phyloP scores from a whole-genome alignment of 306 rosid genomes.

The Trifolium repens region DNA sequence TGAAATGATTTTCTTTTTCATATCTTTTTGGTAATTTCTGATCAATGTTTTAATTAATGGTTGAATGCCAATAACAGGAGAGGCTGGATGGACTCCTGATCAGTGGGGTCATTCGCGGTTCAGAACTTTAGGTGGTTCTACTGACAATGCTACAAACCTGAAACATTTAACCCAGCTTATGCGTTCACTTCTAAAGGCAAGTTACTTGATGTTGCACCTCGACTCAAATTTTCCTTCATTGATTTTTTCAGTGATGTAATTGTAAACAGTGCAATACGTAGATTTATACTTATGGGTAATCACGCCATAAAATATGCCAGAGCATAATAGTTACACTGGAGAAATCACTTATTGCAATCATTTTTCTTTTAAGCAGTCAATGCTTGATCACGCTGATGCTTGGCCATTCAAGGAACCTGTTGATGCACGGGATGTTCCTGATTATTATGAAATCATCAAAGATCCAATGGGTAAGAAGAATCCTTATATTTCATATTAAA shows the following conservation, averaged over 20 bases:
- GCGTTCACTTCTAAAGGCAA: conserved; percentile 87
- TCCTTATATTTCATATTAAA: conserved; percentile 15
- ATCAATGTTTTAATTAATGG: conserved; percentile 43
- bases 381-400: conserved; percentile 84
- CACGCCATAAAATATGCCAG: not conserved
- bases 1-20: conserved; percentile 27
- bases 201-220: conserved; percentile 40
- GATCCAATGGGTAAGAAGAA: conserved; percentile 86
- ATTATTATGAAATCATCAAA: conserved; percentile 92
- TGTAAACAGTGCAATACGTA: conserved; percentile 26
- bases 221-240: conserved; percentile 13
- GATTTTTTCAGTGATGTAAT: not conserved
- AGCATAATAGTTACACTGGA: conserved; percentile 1
- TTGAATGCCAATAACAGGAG: conserved; percentile 67
- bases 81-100: conserved; percentile 97
- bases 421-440: conserved; percentile 91
- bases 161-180: conserved; percentile 76
- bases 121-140: conserved; percentile 56
- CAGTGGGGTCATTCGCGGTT: conserved; percentile 91
- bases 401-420: conserved; percentile 99
- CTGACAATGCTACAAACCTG: conserved; percentile 66
- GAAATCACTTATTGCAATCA: conserved; percentile 26
- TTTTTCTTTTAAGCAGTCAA: conserved; percentile 57
- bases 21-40: conserved; percentile 32
- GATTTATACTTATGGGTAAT: conserved; percentile 23